These are phyloP conservation scores for Aspergillus sp. DNA, from an alignment of 2,329 filamentous ascomycete species.

Conservation along the genomic window DNA sequence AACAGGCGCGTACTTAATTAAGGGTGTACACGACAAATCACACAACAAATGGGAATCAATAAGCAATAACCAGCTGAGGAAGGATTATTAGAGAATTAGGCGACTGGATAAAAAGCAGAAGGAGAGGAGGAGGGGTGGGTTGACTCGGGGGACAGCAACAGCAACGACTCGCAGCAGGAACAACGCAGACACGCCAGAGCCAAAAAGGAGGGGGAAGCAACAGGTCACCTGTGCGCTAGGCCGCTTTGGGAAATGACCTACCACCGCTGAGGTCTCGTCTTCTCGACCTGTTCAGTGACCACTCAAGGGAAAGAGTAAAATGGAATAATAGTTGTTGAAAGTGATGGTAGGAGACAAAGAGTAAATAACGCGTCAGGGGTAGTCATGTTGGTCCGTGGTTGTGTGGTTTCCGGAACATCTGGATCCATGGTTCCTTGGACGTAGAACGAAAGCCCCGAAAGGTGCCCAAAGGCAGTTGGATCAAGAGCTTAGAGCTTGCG, in stretches of 20 bases:
- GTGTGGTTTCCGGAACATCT: slow-evolving; percentile 18
- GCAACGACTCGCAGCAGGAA: slow-evolving; percentile 7
- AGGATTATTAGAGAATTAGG: slow-evolving; percentile 12
- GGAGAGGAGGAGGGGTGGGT: neutral
- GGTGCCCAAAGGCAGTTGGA: neutral
- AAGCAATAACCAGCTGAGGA: neutral
- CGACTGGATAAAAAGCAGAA: neutral
- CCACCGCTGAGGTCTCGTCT: neutral
- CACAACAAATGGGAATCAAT: slow-evolving; percentile 4
- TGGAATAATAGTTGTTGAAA: neutral
- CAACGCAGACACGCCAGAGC: slow-evolving; percentile 13
- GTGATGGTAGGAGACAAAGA: neutral
- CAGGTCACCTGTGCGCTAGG: slow-evolving; percentile 18
- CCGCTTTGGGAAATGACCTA: slow-evolving; percentile 14
- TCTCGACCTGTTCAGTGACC: neutral
- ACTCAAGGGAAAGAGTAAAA: neutral
- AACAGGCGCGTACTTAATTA: slow-evolving; percentile 4
- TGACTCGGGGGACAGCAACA: slow-evolving; percentile 5
- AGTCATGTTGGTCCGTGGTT: neutral
- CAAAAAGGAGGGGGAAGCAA: slow-evolving; percentile 22
- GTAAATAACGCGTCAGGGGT: slow-evolving; percentile 14
- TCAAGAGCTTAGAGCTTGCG: no score
- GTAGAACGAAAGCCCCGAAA: neutral
- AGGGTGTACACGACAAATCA: slow-evolving; percentile 2
- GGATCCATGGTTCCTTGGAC: slow-evolving; percentile 32